Conservation (phyloP, 176 grass and related monocot species). For the Carex littledalei region DNA sequence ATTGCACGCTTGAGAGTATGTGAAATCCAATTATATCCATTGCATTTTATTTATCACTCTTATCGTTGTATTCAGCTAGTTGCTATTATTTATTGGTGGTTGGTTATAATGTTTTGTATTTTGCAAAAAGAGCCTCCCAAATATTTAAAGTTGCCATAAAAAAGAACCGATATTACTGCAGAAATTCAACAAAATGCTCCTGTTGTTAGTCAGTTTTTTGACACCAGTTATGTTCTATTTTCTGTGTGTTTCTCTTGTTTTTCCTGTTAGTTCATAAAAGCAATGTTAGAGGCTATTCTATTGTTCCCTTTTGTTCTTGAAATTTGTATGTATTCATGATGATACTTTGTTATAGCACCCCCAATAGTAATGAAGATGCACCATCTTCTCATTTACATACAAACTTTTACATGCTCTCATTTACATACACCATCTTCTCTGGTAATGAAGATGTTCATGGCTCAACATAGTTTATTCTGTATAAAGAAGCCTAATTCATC, state of each 20-base stretch:
- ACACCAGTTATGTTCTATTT: neutral
- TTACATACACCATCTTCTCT: neutral
- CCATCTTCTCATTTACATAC: no score
- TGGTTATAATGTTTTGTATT: neutral
- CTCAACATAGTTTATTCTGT: neutral
- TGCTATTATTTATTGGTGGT: neutral
- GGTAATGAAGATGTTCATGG: neutral
- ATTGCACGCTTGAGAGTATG: slow-evolving; percentile 66
- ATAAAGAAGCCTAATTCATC: neutral
- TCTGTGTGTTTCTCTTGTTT: neutral
- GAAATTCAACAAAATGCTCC: neutral
- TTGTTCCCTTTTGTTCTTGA: neutral
- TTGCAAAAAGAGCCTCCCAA: neutral
- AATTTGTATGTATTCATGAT: neutral
- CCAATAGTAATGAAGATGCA: neutral
- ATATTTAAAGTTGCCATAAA: neutral
- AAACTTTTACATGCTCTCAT: neutral
- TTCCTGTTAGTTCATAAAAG: neutral
- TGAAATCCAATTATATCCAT: neutral
- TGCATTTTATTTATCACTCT: neutral
- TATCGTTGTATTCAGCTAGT: neutral
- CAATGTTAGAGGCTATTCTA: neutral
- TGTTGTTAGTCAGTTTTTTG: neutral
- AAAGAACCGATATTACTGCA: neutral
- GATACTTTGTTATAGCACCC: neutral